Base-by-base conservation (phyloP, 768 basidiomycete genomes). In the Hypsizygus marmoreus region DNA sequence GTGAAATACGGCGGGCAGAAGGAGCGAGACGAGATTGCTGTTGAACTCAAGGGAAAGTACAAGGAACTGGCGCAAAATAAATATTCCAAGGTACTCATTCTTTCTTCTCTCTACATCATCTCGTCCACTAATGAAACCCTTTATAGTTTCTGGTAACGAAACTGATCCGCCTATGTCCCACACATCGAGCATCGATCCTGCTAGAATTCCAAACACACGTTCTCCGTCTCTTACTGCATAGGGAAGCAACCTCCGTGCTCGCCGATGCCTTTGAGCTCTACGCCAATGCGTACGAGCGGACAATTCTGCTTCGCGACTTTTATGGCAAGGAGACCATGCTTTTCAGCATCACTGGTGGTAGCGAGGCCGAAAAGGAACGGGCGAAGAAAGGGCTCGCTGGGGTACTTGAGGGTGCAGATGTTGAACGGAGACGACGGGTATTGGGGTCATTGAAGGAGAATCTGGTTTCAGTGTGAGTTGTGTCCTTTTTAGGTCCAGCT, bases 181-280 rank as follows among this genome's bases (percentile, higher is more conserved):
- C 80, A 0, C 85, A 91, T 55, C 86, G 93, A 28, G 65, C 79
- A 5, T 75, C 82, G 11, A 92, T 97, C 56, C 72, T 95, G 30
- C 69, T 73, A 30, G 88, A 94, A 60, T 88, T 97, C 64, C 83
- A 88, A 46, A 79, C 81, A 1, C 73, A 83, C 45, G 81, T 95
- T 31, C 72, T 91, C 26, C 80, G 83, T 6, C 74, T 97, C 35
- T 74, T 97, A 6, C 74, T 91, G 11, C 94, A 97, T 62, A 79
- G 87, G 4, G 88, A 95, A 49, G 91, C 94, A 0, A 82, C 90
- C 1, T 74, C 80, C 3, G 86, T 92, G 6, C 74, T 97, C 9
- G 88, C 92, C 1, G 93, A 95, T 57, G 79, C 91, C 1, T 97
- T 88, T 58, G 93, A 95, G 60, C 76, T 95, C 0, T 88, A 92